phyloP scores from a whole-genome alignment of 805 yeast genomes.

The Hanseniaspora nectarophila region DNA sequence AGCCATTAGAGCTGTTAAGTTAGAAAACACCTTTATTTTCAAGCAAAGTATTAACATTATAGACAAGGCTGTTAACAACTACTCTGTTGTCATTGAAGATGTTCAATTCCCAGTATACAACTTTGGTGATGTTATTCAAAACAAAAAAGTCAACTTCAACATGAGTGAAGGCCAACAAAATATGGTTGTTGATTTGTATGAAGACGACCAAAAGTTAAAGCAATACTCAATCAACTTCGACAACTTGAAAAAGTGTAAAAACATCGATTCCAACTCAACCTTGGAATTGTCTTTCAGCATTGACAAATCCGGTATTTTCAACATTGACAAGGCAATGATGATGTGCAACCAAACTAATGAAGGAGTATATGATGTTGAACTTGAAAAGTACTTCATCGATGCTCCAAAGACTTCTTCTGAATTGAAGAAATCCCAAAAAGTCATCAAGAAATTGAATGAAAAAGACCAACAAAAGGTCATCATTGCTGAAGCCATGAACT shows the following conservation, averaged over 20 bases:
- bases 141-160: slow-evolving; percentile 32
- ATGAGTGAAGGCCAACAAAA: slow-evolving; percentile 22
- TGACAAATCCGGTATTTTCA: slow-evolving; percentile 21
- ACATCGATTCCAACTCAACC: background rate
- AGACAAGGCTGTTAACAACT: slow-evolving; percentile 46
- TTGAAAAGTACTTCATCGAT: background rate
- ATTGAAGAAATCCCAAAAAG: slow-evolving; percentile 30
- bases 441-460: slow-evolving; percentile 41
- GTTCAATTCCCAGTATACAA: slow-evolving; percentile 14
- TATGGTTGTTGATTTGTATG: background rate
- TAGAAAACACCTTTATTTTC: slow-evolving; percentile 57
- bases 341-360: slow-evolving; percentile 17
- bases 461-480: slow-evolving; percentile 45
- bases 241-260: background rate
- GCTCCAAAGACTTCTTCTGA: slow-evolving; percentile 17
- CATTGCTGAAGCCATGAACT: slow-evolving; percentile 50
- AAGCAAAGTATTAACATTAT: slow-evolving; percentile 43
- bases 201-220: background rate
- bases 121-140: slow-evolving; percentile 31
- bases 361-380: background rate
- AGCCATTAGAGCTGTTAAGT: slow-evolving; percentile 65
- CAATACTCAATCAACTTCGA: background rate
- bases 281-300: background rate
- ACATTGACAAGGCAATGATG: slow-evolving; percentile 17
- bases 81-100: slow-evolving; percentile 27